These are phyloP conservation scores for Fusarium longipes DNA, from an alignment of 2,329 filamentous ascomycete species.

Conservation along the genomic window DNA sequence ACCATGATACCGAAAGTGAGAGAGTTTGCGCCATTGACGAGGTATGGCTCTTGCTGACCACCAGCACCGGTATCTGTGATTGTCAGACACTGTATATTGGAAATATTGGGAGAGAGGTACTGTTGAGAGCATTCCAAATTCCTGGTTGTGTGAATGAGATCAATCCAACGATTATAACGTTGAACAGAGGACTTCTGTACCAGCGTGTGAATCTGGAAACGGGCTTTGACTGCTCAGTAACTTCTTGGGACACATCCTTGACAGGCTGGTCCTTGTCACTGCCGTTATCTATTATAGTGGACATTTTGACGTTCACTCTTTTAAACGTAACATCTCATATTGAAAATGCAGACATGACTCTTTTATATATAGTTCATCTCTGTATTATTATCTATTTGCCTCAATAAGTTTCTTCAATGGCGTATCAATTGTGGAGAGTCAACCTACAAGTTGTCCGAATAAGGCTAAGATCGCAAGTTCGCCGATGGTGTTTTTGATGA, in stretches of 20 bases:
- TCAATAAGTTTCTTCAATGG: slow-evolving; percentile 2
- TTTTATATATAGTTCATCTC: background rate
- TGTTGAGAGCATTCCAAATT: slow-evolving; percentile 67
- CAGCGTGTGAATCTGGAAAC: slow-evolving; percentile 40
- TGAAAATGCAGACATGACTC: background rate
- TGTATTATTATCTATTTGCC: slow-evolving; percentile 1
- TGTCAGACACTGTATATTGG: background rate
- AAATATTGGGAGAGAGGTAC: background rate
- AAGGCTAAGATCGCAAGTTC: slow-evolving; percentile 33
- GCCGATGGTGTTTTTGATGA: slow-evolving; percentile 20
- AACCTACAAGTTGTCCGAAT: slow-evolving; percentile 15
- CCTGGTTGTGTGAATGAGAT: slow-evolving; percentile 64
- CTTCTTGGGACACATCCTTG: slow-evolving; percentile 29
- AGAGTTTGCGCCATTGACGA: slow-evolving; percentile 49
- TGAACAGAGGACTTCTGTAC: slow-evolving; percentile 56
- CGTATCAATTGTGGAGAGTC: slow-evolving; percentile 26
- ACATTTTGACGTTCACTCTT: slow-evolving; percentile 25
- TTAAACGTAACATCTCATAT: background rate
- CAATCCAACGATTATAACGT: slow-evolving; percentile 63
- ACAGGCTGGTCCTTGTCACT: slow-evolving; percentile 31
- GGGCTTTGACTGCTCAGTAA: slow-evolving; percentile 28
- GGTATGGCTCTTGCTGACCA: slow-evolving; percentile 62
- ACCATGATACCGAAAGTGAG: slow-evolving; percentile 56
- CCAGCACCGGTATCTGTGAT: slow-evolving; percentile 60
- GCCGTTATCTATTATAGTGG: slow-evolving; percentile 16